A percentile compares a stretch with the other conserved stretches of the same genome.
Conservation (phyloP, 805 yeast species). For the Metschnikowia dekortorum region DNA sequence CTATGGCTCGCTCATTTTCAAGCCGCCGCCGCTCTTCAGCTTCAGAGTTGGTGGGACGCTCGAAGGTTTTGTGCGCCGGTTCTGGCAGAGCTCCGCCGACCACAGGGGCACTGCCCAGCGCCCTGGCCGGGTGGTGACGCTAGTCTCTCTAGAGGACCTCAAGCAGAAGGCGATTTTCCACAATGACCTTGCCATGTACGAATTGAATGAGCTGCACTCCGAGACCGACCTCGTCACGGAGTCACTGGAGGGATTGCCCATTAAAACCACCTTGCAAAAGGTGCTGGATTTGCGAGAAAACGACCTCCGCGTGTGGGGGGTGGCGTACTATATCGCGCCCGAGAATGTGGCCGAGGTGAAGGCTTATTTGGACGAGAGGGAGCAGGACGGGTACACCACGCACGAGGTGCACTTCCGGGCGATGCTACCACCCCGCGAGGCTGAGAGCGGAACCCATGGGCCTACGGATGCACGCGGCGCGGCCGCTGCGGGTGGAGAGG, state of each 20-base stretch:
- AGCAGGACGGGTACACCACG: slow-evolving; percentile 81
- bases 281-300: slow-evolving; percentile 27
- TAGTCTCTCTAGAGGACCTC: slow-evolving; percentile 58
- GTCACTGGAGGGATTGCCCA: slow-evolving; percentile 7
- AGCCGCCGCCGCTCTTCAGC: slow-evolving; percentile 76
- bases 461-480: too few relatives aligned
- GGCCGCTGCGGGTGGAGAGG: slow-evolving; percentile 2
- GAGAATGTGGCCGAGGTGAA: slow-evolving; percentile 56
- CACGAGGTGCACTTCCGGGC: slow-evolving; percentile 64
- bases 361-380: slow-evolving; percentile 73
- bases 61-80: slow-evolving; percentile 71
- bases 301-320: slow-evolving; percentile 65
- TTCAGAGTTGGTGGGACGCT: slow-evolving; percentile 67
- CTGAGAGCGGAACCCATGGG: too few relatives aligned
- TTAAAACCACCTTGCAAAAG: slow-evolving; percentile 3
- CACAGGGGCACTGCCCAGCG: slow-evolving; percentile 82
- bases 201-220: slow-evolving; percentile 12
- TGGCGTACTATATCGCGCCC: slow-evolving; percentile 76
- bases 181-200: slow-evolving; percentile 38
- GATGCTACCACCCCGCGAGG: not conserved
- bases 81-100: slow-evolving; percentile 89
- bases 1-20: slow-evolving; percentile 83
- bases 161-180: slow-evolving; percentile 36
- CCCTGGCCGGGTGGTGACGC: slow-evolving; percentile 90
- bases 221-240: not conserved